Base-by-base conservation (phyloP, 768 basidiomycete genomes). In the Boletus barrowsii region DNA sequence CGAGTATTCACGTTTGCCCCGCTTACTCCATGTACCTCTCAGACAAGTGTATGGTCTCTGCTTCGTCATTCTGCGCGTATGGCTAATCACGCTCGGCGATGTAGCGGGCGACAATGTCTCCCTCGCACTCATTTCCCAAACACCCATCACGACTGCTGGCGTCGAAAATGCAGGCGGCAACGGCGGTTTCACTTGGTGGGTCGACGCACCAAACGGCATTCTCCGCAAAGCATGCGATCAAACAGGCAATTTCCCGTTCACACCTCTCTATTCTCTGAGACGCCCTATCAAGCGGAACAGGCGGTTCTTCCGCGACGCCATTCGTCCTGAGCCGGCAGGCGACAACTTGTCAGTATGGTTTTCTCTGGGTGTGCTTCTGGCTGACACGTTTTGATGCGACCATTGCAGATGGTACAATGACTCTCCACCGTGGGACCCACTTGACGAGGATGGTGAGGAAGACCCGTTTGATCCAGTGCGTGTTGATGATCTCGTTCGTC, bases 21-120 rank as follows among this genome's bases (percentile, higher is more conserved):
- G 73, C 71, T 0, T 65, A 64, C 44, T 64, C 63, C n/a, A 65
- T 73, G 63, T 75, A 69, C 35, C 54, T 69, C 18, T 69, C 69
- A 11, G 58, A 68, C 42, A 67, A 61, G 43, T 51, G 62, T 68
- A 51, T 14, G 55, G 0, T 18, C 5, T 3, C 20, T 4, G 14
- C 37, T 17, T 24, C 0, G 32, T 17, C 22, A 2, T 17, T 7
- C 18, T 5, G 3, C 4, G 5, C 6, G 8, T 24, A 3, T 32
- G 3, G 13, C 32, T 60, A 13, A 58, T 15, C 10, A 18, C 10
- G 3, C 15, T 40, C 7, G 37, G 11, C 3, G 17, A 52, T 47
- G 14, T 35, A 70, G 67, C 55, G 30, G 55, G 62, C 6, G 67
- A 64, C 15, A 51, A 55, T 8, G 32, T 66, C 13, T 53, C 64